Evolutionary conservation across 805 yeast species (phyloP).

Genomic region (Metschnikowia vanudenii): DNA sequence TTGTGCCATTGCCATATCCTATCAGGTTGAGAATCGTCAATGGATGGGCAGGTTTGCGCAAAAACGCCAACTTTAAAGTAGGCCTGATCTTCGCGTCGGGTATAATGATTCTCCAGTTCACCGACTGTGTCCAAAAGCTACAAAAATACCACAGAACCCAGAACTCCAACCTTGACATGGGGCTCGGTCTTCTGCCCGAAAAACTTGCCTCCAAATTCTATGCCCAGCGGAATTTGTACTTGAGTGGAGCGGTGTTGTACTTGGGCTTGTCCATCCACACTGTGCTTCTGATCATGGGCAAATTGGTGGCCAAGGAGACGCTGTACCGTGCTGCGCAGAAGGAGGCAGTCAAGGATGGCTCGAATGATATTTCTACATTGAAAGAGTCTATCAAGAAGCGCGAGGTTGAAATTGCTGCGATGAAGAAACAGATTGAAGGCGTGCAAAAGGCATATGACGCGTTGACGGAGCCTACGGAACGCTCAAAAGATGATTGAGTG

Average conservation of each 20-base stretch:
- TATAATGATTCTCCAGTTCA: conserved; percentile 49
- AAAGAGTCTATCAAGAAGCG: conserved; percentile 37
- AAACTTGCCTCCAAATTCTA: conserved; percentile 59
- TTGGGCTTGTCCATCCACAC: conserved; percentile 54
- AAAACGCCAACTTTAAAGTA: conserved; percentile 44
- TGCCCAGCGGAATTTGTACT: conserved; percentile 60
- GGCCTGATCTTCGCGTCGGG: conserved; percentile 40
- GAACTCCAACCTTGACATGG: conserved; percentile 23
- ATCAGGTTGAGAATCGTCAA: conserved; percentile 45
- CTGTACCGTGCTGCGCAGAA: conserved; percentile 24
- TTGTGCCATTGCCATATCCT: conserved; percentile 54
- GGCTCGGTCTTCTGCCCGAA: conserved; percentile 39
- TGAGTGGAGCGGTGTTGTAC: conserved; percentile 62
- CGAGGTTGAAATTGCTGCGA: conserved; percentile 44
- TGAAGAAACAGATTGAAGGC: conserved; percentile 51
- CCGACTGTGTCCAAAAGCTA: conserved; percentile 52
- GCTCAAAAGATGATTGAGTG: conserved; percentile 17
- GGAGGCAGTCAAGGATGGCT: conserved; percentile 4
- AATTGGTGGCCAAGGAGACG: conserved; percentile 48
- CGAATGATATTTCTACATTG: conserved; percentile 33
- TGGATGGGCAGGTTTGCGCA: conserved; percentile 33
- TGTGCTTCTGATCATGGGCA: conserved; percentile 50
- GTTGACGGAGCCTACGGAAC: conserved; percentile 24
- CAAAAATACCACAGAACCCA: conserved; percentile 21
- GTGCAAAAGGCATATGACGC: conserved; percentile 50